A percentile compares a stretch with the other conserved stretches of the same genome.
These are phyloP conservation scores for Volvariella volvacea DNA, from an alignment of 1,284 basidiomycete genomes.

Conservation along the genomic window DNA sequence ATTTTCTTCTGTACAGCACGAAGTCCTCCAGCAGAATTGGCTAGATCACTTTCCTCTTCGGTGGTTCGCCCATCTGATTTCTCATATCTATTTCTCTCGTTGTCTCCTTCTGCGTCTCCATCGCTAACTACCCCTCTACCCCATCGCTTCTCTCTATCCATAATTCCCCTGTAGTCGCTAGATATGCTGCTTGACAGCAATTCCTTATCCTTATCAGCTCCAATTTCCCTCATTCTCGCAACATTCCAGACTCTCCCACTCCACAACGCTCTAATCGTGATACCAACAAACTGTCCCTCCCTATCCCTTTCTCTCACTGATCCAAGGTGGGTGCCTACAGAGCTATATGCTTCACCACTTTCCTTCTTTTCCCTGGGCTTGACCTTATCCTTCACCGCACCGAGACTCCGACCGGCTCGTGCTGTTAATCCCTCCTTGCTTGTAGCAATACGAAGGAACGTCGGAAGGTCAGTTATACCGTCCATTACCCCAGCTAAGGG, in stretches of 20 bases:
- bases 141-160: conserved; percentile 13
- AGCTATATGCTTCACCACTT: conserved; percentile 11
- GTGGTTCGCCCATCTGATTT: conserved; percentile 32
- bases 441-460: conserved; percentile 22
- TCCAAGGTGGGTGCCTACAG: conserved; percentile 11
- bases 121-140: conserved; percentile 21
- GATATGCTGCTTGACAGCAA: conserved; percentile 4
- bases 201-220: conserved; percentile 15
- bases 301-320: conserved; percentile 28
- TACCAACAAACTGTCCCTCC: conserved; percentile 21
- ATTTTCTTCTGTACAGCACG: conserved; percentile 66
- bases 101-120: conserved; percentile 19
- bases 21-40: conserved; percentile 23
- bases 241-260: conserved; percentile 27
- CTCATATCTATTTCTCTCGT: conserved; percentile 12
- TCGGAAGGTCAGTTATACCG: conserved; percentile 38
- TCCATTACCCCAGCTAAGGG: conserved; percentile 30
- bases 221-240: conserved; percentile 27
- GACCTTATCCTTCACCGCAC: conserved; percentile 11
- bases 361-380: conserved; percentile 18
- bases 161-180: conserved; percentile 7
- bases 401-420: conserved; percentile 8
- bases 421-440: conserved; percentile 15
- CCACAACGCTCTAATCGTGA: conserved; percentile 33
- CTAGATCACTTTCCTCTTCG: conserved; percentile 34